Evolutionary conservation across 257 asterid genomes (phyloP).

Genomic region (Ophiorrhiza pumila): DNA sequence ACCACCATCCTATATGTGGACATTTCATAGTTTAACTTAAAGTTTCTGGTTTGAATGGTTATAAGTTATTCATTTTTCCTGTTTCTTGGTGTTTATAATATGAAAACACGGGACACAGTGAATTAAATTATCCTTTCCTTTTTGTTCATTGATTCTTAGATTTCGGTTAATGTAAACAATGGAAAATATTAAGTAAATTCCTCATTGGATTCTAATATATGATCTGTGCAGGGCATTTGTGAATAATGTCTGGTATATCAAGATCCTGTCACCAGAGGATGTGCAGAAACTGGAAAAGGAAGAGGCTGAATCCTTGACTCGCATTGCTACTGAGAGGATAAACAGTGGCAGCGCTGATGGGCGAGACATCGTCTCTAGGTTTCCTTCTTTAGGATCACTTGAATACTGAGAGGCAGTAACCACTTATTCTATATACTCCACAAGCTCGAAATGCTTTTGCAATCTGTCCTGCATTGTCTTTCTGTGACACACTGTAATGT

Average conservation of each 20-base stretch:
- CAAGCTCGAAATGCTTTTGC: constrained; percentile 3
- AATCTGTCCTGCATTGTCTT: background rate
- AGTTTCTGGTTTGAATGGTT: background rate
- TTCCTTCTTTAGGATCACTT: constrained; percentile 66
- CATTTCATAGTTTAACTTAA: background rate
- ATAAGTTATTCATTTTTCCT: background rate
- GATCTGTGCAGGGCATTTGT: constrained; percentile 64
- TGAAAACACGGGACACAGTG: background rate
- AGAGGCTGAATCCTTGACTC: constrained; percentile 55
- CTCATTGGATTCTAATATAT: constrained; percentile 12
- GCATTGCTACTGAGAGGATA: constrained; percentile 43
- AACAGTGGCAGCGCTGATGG: constrained; percentile 38
- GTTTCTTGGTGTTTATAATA: background rate
- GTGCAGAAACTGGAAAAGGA: constrained; percentile 75
- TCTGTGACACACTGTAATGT: background rate
- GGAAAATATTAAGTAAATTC: background rate
- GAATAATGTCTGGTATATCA: constrained; percentile 89
- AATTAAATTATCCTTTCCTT: background rate
- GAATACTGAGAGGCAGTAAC: constrained; percentile 42
- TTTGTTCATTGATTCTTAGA: background rate
- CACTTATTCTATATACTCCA: background rate
- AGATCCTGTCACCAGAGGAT: constrained; percentile 91
- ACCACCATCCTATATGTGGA: background rate
- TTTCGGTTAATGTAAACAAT: background rate
- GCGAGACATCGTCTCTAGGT: constrained; percentile 48